A percentile compares a stretch with the other conserved stretches of the same genome.
These are phyloP conservation scores for Fusarium sp. DNA, from an alignment of 2,329 filamentous ascomycete genomes.

Conservation along the genomic window DNA sequence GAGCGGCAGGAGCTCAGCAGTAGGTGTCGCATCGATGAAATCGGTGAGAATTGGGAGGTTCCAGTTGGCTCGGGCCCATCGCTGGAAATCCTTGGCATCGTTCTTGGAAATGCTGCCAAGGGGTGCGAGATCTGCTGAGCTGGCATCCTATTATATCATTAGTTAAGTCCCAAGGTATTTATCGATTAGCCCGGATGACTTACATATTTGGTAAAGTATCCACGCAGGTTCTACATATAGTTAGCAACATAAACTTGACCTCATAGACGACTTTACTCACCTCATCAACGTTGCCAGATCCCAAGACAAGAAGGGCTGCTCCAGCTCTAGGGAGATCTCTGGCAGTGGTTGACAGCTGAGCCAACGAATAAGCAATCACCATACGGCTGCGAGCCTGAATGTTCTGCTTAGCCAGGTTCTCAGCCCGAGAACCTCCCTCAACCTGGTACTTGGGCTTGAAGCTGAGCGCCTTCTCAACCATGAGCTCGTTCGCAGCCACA, in stretches of 20 bases:
- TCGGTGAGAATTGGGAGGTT: slow-evolving; percentile 71
- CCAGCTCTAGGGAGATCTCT: slow-evolving; percentile 34
- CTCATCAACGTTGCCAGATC: neutral
- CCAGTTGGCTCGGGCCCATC: slow-evolving; percentile 67
- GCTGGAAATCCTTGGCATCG: slow-evolving; percentile 74
- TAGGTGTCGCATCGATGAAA: slow-evolving; percentile 71
- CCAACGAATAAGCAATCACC: slow-evolving; percentile 44
- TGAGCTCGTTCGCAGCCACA: neutral
- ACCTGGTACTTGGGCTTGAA: neutral
- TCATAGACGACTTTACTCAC: slow-evolving; percentile 41
- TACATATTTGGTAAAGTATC: neutral
- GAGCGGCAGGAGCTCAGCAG: slow-evolving; percentile 62
- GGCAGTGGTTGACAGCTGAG: slow-evolving; percentile 48
- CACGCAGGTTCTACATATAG: neutral
- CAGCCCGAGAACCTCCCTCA: slow-evolving; percentile 61
- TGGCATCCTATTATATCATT: neutral
- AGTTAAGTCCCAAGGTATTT: neutral
- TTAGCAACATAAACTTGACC: neutral
- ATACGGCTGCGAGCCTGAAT: neutral
- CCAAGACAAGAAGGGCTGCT: slow-evolving; percentile 30
- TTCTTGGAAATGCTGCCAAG: slow-evolving; percentile 67
- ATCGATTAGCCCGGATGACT: neutral
- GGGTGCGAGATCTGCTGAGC: slow-evolving; percentile 66
- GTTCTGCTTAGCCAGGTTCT: slow-evolving; percentile 64
- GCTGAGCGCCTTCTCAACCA: neutral